Evolutionary conservation across 306 rosid genomes (phyloP), one percentile per base, ranked within the genome.

Genomic region (Quercus glauca): DNA sequence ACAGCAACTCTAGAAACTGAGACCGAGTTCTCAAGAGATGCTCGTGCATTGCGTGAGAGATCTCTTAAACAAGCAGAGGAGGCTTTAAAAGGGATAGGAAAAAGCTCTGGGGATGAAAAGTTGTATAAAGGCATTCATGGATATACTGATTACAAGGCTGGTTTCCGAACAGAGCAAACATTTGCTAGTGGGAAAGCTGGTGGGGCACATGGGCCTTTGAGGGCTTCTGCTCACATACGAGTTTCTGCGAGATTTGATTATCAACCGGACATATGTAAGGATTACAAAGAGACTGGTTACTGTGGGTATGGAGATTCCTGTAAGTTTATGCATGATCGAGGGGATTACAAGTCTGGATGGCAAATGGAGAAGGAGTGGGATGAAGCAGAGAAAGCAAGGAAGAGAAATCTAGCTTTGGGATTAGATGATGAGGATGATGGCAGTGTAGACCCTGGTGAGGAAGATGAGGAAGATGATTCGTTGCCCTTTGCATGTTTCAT

Each of bases 301-400:
- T 90, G 97, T 84, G 97, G 95, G 19, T 91, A 91, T 72, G 98
- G 97, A 68, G 95, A 91, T 81, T 69, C 98, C 0, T 91, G 93
- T 77, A 91, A 93, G 80, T 93, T 93, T 77, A 90, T 91, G 98
- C 98, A 93, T 83, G 98, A 91, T 81, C 91, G 97, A n/a, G 98
- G 97, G 77, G 98, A 93, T 76, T 93, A 93, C 87, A 91, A 93
- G 83, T 81, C 97, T 69, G 97, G 98, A 20, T 93, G 98, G 98
- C 97, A 90, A 79, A 8, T 90, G 95, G 97, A 93, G 74, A 87
- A 87, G 89, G 97, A 93, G 72, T 93, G 98, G 98, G 95, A 93
- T 0, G 98, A 93, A 74, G 93, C 90, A 55, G 97, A 91, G 91
- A 93, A 93, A 85, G 84, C 82, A 29, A 88, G 98, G 81, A 93